Evolutionary conservation across 345 rosid species (phyloP), one percentile per base, ranked within the genome.

Genomic region (Triadica sebifera): DNA sequence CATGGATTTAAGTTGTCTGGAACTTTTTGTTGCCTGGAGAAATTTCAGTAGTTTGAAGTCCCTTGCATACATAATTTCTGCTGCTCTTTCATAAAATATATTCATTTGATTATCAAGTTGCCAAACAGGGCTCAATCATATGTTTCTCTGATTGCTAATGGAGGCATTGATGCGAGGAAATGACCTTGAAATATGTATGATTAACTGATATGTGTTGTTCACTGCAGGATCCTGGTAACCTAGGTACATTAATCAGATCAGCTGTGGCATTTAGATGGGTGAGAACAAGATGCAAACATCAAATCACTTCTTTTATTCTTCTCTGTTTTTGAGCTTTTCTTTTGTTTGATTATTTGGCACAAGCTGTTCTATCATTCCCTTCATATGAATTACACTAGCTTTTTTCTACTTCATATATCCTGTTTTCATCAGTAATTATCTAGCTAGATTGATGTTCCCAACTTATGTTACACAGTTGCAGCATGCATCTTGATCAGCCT

Each of bases 241-340:
- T 94, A 3, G 98, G 98, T 12, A 89, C 98, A 22, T 78, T 92
- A 75, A 82, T 94, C 65, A 87, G 98, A 84, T 89, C 98, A 66
- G 95, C 97, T 70, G 84, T 88, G 77, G 97, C 97, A 46, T 94
- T 94, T 84, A 83, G 81, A 65, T 94, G 98, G 97, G 98, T 92
- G 84, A 89, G 86, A 55, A 74, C 70, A 73, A 64, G 16, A 56
- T 22, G 20, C 34, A 25, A 45, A 65, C 25, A 65, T 57, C 22
- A 64, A 12, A 51, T 51, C 7, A 11, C n/a, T 11, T 63, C 38
- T 38, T 43, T 47, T n/a, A n/a, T 51, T 17, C 49, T 45, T 41
- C 12, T 10, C 45, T 41, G 45, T 8, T 50, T 4, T 16, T 12
- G 19, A 68, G 6, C 37, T 45, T 58, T 45, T n/a, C n/a, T n/a